Percentiles rank a stretch among this genome's conserved stretches.
phyloP scores from a whole-genome alignment of 495 filamentous ascomycete species.

The Penicillium verhagenii region DNA sequence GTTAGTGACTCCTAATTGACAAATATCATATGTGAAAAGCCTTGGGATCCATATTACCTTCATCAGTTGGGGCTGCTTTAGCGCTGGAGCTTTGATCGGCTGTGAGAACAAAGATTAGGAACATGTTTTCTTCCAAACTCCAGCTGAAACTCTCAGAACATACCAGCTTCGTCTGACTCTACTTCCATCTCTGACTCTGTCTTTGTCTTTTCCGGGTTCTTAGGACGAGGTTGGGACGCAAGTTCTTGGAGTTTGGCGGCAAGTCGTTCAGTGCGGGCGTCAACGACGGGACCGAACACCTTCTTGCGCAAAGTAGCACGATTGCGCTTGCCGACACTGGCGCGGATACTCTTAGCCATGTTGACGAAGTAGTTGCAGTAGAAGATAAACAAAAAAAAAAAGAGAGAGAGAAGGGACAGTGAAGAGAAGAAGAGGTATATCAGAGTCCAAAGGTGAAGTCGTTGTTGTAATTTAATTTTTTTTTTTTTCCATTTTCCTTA shows the following conservation, averaged over 20 bases:
- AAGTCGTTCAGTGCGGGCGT: constrained; percentile 72
- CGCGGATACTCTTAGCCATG: constrained; percentile 83
- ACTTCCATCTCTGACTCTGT: constrained; percentile 22
- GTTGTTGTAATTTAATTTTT: constrained; percentile 15
- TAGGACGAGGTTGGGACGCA: constrained; percentile 59
- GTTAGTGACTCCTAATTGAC: background rate
- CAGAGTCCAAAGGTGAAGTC: background rate
- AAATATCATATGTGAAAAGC: background rate
- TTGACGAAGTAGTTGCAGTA: constrained; percentile 1
- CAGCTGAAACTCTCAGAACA: background rate
- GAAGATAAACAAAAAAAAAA: background rate
- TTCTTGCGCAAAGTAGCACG: constrained; percentile 68
- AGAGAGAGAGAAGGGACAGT: constrained; percentile 1
- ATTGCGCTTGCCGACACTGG: constrained; percentile 75
- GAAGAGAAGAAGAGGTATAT: background rate
- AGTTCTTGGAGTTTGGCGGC: constrained; percentile 77
- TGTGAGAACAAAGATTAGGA: constrained; percentile 4
- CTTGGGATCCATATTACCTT: constrained; percentile 20
- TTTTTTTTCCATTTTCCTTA: constrained; percentile 10
- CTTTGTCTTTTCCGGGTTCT: constrained; percentile 22
- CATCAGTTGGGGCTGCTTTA: constrained; percentile 19
- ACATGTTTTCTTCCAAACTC: background rate
- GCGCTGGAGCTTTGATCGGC: constrained; percentile 17
- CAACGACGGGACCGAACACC: constrained; percentile 76
- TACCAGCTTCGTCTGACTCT: constrained; percentile 28